phyloP scores from a whole-genome alignment of 306 rosid genomes.

The Ormosia emarginata region DNA sequence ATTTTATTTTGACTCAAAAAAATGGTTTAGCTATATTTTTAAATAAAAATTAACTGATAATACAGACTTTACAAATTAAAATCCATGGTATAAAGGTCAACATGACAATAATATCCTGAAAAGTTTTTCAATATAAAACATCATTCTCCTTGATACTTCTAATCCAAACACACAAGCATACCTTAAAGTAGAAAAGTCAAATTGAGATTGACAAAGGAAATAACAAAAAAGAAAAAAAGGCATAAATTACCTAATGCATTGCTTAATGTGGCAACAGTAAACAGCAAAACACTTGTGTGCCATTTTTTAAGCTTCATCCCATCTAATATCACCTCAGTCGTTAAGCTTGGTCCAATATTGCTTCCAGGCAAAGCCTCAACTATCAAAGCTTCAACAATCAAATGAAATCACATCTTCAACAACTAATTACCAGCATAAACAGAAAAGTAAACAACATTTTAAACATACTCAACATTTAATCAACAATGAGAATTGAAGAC shows the following conservation, averaged over 20 bases:
- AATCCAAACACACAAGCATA: neutral
- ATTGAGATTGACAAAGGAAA: constrained; percentile 7
- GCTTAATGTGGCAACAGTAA: constrained; percentile 45
- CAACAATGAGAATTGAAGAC: neutral
- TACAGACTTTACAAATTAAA: neutral
- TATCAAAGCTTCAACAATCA: constrained; percentile 24
- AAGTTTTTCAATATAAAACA: neutral
- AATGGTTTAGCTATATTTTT: neutral
- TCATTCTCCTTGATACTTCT: neutral
- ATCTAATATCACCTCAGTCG: constrained; percentile 30
- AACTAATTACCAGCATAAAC: neutral
- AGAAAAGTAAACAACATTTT: neutral
- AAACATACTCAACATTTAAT: neutral
- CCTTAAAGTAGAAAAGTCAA: neutral
- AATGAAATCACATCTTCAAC: constrained; percentile 19
- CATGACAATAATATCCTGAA: neutral
- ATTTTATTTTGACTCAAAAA: neutral
- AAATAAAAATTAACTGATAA: neutral
- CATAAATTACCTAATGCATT: constrained; percentile 50
- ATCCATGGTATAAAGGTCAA: neutral
- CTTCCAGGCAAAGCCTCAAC: constrained; percentile 20
- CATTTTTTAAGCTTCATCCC: constrained; percentile 54
- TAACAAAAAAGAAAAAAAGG: neutral
- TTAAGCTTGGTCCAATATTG: constrained; percentile 19
- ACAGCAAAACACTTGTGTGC: constrained; percentile 43